Evolutionary conservation across 306 rosid genomes (phyloP).

Genomic region (Sindora glabra): DNA sequence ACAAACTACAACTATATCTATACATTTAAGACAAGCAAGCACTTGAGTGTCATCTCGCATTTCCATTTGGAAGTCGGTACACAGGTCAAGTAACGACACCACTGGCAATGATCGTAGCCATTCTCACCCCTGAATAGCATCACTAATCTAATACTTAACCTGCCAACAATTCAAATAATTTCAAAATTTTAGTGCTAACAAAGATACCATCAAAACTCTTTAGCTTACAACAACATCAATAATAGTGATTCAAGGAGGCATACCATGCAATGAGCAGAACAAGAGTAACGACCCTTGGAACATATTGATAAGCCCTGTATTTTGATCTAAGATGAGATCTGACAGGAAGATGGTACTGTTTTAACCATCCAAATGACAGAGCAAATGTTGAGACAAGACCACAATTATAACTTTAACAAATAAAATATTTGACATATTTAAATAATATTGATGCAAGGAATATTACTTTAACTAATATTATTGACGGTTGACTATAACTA

Average conservation of each 20-base stretch:
- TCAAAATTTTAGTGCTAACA: too few species aligned
- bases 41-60: constrained; percentile 32
- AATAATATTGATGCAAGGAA: too few species aligned
- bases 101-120: constrained; percentile 60
- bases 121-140: constrained; percentile 57
- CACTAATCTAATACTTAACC: constrained; percentile 45
- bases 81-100: constrained; percentile 71
- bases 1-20: constrained; percentile 21
- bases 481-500: too few species aligned
- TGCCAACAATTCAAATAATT: constrained; percentile 22
- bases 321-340: constrained; percentile 47
- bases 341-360: constrained; percentile 35
- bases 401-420: too few species aligned
- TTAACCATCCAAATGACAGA: constrained; percentile 62
- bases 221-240: not conserved
- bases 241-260: constrained; percentile 10
- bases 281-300: constrained; percentile 43
- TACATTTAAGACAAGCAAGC: not conserved
- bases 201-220: not conserved
- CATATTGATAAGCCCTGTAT: constrained; percentile 66
- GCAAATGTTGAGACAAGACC: too few species aligned
- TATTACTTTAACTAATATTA: too few species aligned
- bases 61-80: constrained; percentile 69
- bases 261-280: constrained; percentile 58
- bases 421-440: too few species aligned